These are phyloP conservation scores for Oryza meridionalis DNA, from an alignment of 176 grass and related monocot genomes.

Conservation along the genomic window DNA sequence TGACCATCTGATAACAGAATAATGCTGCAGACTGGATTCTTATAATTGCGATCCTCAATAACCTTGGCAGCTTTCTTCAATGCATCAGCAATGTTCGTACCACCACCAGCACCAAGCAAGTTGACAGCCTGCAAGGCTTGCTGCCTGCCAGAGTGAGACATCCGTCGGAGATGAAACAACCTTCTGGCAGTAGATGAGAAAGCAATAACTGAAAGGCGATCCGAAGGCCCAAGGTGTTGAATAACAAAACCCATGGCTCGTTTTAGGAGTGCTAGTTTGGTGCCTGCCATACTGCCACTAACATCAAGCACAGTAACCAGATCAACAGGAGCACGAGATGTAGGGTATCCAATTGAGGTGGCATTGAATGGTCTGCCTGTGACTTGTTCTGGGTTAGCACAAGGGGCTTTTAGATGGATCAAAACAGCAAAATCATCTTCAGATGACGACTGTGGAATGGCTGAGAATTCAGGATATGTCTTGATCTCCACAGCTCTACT, in stretches of 20 bases:
- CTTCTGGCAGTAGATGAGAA: conserved; percentile 87
- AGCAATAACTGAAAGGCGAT: conserved; percentile 89
- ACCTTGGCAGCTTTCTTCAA: conserved; percentile 84
- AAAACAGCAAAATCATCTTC: conserved; percentile 71
- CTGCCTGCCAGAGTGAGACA: conserved; percentile 83
- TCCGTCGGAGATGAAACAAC: conserved; percentile 72
- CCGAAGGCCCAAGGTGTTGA: conserved; percentile 82
- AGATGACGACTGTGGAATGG: conserved; percentile 59
- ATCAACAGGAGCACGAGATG: conserved; percentile 78
- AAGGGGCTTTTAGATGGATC: conserved; percentile 82
- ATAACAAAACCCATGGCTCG: conserved; percentile 98
- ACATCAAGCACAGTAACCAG: conserved; percentile 95
- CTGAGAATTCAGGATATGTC: conserved; percentile 65
- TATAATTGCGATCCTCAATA: conserved; percentile 73
- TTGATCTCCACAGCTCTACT: conserved; percentile 77
- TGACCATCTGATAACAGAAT: conserved; percentile 97
- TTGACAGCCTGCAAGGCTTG: conserved; percentile 86
- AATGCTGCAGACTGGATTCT: conserved; percentile 91
- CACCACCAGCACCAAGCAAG: conserved; percentile 75
- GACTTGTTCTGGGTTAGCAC: conserved; percentile 52
- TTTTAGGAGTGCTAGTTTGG: conserved; percentile 89
- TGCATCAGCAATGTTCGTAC: conserved; percentile 94
- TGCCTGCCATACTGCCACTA: conserved; percentile 97
- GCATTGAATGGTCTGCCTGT: conserved; percentile 42
- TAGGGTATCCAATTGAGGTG: conserved; percentile 42